Evolutionary conservation across 345 rosid species (phyloP), one percentile per base, ranked within the genome.

Genomic region (Bretschneidera sinensis): DNA sequence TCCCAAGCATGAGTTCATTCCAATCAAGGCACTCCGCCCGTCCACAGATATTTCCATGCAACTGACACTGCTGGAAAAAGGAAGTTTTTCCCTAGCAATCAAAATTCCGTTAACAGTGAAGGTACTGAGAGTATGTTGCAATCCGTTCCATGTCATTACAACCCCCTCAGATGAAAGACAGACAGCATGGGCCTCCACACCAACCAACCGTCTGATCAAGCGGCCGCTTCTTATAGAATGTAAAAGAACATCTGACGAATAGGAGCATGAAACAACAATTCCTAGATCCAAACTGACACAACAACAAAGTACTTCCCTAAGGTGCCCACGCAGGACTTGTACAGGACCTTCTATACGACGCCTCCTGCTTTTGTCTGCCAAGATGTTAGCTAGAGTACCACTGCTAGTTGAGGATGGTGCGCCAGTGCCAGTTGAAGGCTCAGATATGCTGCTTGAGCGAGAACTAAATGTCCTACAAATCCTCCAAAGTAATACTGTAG

Each of bases 321-420:
- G 85, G 48, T 94, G 97, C 33, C 99, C 97, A 51, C 95, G 90
- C 20, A 94, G 89, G 64, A 88, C 95, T 70, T 94, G 97, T 63
- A 91, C 64, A 11, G 97, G 97, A 67, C 99, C 99, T 80, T 94
- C 97, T 66, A 94, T 74, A 22, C 80, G 82, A 47, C 63, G 77
- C 57, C 71, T 83, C 73, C 89, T 79, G 68, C 67, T 71, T 73
- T 78, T 94, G 63, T 80, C 91, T 17, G 85, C 79, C 80, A 77
- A 69, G 54, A 70, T 70, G 69, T 62, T 78, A 72, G 77, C 76
- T 22, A 49, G 59, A 65, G 79, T 63, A 57, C 79, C 76, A 71
- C 76, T 72, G 71, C 64, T 71, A 51, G 73, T 51, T 48, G 87
- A 61, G 24, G 82, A 62, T 61, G 82, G 74, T 24, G 81, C 59